These are phyloP conservation scores for Gynostemma pentaphyllum DNA, from an alignment of 306 rosid genomes.

Conservation along the genomic window DNA sequence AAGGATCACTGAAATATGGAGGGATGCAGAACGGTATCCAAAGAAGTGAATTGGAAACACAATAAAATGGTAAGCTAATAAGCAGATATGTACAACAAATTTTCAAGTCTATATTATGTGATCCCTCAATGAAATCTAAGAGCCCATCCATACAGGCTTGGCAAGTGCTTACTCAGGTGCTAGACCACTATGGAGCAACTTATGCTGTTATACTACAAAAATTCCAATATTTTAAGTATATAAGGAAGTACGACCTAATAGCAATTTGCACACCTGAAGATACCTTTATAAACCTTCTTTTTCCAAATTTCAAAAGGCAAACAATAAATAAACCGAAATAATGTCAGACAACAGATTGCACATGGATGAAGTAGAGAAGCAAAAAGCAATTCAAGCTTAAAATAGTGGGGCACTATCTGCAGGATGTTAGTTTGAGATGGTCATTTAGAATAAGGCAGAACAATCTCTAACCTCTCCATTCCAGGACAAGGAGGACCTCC, in stretches of 20 bases:
- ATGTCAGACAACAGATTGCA: background rate
- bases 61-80: background rate
- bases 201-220: too few relatives aligned
- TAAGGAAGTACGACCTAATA: background rate
- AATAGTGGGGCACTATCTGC: background rate
- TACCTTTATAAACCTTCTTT: background rate
- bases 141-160: background rate
- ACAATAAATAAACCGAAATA: background rate
- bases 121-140: too few relatives aligned
- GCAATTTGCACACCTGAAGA: background rate
- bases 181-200: background rate
- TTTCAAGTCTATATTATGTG: too few relatives aligned
- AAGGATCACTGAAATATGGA: conserved; percentile 15
- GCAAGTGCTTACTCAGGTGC: background rate
- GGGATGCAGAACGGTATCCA: background rate
- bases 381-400: background rate
- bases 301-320: background rate
- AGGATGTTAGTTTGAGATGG: background rate
- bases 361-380: background rate
- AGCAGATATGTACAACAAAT: too few relatives aligned
- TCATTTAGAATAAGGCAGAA: background rate
- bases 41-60: background rate
- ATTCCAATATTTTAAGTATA: background rate
- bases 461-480: conserved; percentile 84
- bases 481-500: conserved; percentile 81